These are phyloP conservation scores for Lepidium africanum DNA, from an alignment of 345 rosid species.

Conservation along the genomic window DNA sequence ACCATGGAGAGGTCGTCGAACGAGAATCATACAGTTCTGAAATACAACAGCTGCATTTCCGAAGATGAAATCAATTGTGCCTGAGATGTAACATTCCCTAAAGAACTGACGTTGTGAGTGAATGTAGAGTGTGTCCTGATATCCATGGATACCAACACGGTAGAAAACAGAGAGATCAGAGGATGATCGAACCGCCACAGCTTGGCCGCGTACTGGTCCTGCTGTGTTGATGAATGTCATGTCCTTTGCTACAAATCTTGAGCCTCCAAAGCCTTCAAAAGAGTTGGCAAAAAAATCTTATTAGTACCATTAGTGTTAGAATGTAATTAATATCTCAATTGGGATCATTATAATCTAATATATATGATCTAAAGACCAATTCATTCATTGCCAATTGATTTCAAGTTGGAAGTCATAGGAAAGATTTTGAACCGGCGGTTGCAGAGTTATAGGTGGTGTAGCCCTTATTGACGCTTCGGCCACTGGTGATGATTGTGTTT, in stretches of 20 bases:
- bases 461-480: slow-evolving; percentile 60
- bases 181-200: slow-evolving; percentile 77
- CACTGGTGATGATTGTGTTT: slow-evolving; percentile 59
- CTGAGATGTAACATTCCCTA: slow-evolving; percentile 64
- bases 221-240: slow-evolving; percentile 70
- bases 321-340: too few species aligned
- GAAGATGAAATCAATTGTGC: slow-evolving; percentile 80
- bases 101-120: slow-evolving; percentile 86
- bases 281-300: background rate
- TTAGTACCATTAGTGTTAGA: background rate
- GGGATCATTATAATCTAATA: too few species aligned
- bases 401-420: background rate
- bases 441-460: slow-evolving; percentile 80
- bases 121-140: slow-evolving; percentile 78
- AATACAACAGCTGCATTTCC: slow-evolving; percentile 86
- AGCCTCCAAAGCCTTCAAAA: slow-evolving; percentile 28
- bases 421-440: slow-evolving; percentile 45
- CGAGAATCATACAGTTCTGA: slow-evolving; percentile 61
- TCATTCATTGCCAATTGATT: too few species aligned
- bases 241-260: slow-evolving; percentile 48
- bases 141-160: slow-evolving; percentile 63
- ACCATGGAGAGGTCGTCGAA: slow-evolving; percentile 46
- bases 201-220: slow-evolving; percentile 68
- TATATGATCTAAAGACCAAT: too few species aligned
- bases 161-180: slow-evolving; percentile 86